Percentiles rank a stretch among this genome's conserved stretches.
These are phyloP conservation scores for Crithidia sp. DNA, from an alignment of 208 protist species.

Conservation along the genomic window DNA sequence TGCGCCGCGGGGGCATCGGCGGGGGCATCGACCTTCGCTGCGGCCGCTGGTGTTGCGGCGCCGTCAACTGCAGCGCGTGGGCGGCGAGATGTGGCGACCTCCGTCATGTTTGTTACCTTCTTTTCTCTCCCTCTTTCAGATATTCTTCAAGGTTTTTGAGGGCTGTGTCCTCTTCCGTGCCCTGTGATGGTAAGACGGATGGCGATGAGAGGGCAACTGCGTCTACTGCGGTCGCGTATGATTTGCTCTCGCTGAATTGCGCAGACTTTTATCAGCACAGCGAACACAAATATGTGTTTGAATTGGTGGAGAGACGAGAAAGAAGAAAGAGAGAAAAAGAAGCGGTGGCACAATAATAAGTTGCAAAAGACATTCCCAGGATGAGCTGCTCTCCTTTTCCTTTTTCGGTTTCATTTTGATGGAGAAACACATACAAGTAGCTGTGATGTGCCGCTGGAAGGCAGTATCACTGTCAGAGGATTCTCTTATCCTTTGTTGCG, in stretches of 20 bases:
- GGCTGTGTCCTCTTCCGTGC: too few relatives aligned
- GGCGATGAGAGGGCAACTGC: too few relatives aligned
- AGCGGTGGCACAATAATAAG: not conserved
- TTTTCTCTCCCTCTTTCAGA: not conserved
- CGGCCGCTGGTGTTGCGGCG: conserved; percentile 1
- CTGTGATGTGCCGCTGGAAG: not conserved
- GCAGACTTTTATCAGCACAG: too few relatives aligned
- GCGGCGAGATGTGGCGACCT: conserved; percentile 19
- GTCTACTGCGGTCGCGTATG: too few relatives aligned
- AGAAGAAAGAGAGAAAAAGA: not conserved
- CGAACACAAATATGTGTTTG: too few relatives aligned
- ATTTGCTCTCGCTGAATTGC: too few relatives aligned
- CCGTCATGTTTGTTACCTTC: conserved; percentile 18
- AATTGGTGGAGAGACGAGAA: not conserved
- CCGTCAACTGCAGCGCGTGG: conserved; percentile 3
- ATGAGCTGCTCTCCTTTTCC: conserved; percentile 2
- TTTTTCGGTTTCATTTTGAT: conserved; percentile 8
- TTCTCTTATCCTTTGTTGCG: not conserved
- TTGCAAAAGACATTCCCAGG: too few relatives aligned
- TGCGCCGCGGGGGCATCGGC: conserved; percentile 5
- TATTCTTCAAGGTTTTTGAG: too few relatives aligned
- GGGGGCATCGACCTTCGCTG: conserved; percentile 14
- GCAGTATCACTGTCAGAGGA: not conserved
- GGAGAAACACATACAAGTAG: not conserved
- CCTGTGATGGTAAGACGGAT: too few relatives aligned